Evolutionary conservation across 371 early-diverging fungal genomes (phyloP).

Genomic region (Mucor piriformis): DNA sequence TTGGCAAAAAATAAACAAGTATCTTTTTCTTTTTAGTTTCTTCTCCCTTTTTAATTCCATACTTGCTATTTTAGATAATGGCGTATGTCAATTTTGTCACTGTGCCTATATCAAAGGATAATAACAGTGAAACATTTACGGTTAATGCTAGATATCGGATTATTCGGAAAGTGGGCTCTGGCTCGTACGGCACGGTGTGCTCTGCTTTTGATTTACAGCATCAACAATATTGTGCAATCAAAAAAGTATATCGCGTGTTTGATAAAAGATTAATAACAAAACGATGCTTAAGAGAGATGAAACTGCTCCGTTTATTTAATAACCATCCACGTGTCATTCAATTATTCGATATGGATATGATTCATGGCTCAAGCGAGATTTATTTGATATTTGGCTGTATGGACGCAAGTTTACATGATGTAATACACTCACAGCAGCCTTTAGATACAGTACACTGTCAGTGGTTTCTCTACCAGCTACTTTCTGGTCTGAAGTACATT

Average conservation of each 20-base stretch:
- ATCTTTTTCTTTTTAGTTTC: neutral
- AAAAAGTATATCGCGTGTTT: slow-evolving; percentile 38
- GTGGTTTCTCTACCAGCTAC: slow-evolving; percentile 86
- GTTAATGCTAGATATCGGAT: slow-evolving; percentile 9
- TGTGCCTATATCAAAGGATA: slow-evolving; percentile 10
- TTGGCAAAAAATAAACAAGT: slow-evolving; percentile 7
- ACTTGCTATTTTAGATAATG: neutral
- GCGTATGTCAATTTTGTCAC: slow-evolving; percentile 3
- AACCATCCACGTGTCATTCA: slow-evolving; percentile 68
- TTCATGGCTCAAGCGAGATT: slow-evolving; percentile 42
- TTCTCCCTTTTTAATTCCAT: neutral
- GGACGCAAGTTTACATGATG: slow-evolving; percentile 91
- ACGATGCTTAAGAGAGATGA: slow-evolving; percentile 70
- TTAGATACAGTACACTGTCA: slow-evolving; percentile 84
- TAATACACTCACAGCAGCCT: slow-evolving; percentile 82
- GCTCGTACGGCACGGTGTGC: slow-evolving; percentile 12
- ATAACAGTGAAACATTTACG: slow-evolving; percentile 4
- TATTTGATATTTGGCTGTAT: slow-evolving; percentile 77
- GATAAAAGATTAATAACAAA: slow-evolving; percentile 67
- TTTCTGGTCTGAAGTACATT: slow-evolving; percentile 85
- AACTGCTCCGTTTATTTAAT: slow-evolving; percentile 70
- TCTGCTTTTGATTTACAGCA: slow-evolving; percentile 12
- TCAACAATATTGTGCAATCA: slow-evolving; percentile 14
- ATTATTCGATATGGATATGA: slow-evolving; percentile 69
- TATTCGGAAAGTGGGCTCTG: slow-evolving; percentile 11